Base-by-base conservation (phyloP, 2,329 filamentous ascomycete genomes). In the Claviceps arundinis region DNA sequence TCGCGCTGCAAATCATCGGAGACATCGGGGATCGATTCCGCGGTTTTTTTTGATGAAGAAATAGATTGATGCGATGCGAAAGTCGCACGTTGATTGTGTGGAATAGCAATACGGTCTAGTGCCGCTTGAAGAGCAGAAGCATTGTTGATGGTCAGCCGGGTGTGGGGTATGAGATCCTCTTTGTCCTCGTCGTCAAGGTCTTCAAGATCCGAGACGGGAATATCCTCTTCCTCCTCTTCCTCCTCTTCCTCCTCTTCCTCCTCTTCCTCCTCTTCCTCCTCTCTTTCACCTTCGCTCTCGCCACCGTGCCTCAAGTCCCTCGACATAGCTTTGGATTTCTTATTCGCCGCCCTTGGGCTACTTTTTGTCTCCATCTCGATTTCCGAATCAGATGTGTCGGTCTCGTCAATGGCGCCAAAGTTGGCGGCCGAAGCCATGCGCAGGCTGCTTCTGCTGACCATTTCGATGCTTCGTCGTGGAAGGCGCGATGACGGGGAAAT, bases 141-240 rank as follows among this genome's bases (percentile, higher is more conserved):
- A 74, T 98, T 98, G 78, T 98, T 96, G 73, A 97, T 97, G 50
- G 90, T 96, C 58, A 96, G 83, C 61, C 89, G 87, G 66, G 93
- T 89, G 71, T 95, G 87, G 16, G 89, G 88, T 56, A 95, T 81
- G 42, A 95, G 79, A 64, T 95, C 90, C 69, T 87, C 87, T 61
- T 81, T 85, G 61, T 94, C 89, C 57, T 87, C 86, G 19, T 87
- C 88, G 51, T 86, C 73, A 30, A 82, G 71, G 50, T 87, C 87
- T 61, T 87, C 85, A 50, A 93, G 82, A 61, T 96, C 90, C 37
- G 89, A 95, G 57, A 95, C 80, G 4, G 90, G 85, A 45, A 96
- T 89, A 58, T 94, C 89, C 58, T 93, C 88, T 45, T 91, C 87
- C 4, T 89, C 85, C 22, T 86, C 84, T 0, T 81, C 79, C 0